Conservation (phyloP, 208 protist genomes). For the Crithidia bombi region DNA sequence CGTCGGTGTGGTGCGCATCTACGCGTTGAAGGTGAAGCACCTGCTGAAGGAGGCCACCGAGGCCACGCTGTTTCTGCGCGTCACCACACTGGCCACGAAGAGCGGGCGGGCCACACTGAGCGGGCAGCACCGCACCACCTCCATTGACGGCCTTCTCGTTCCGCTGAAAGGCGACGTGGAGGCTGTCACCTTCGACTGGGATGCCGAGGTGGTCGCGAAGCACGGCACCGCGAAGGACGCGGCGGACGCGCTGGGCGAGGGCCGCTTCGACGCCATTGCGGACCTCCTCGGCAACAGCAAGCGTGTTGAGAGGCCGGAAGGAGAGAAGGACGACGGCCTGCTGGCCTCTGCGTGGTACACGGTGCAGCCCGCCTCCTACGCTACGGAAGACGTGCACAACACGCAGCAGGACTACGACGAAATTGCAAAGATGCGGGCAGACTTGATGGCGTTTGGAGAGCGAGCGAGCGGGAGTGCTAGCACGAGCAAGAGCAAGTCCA, state of each 20-base stretch:
- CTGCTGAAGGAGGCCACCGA: slow-evolving; percentile 89
- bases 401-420: slow-evolving; percentile 85
- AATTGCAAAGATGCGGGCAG: slow-evolving; percentile 80
- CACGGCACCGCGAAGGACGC: slow-evolving; percentile 35
- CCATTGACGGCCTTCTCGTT: slow-evolving; percentile 64
- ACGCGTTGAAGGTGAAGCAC: slow-evolving; percentile 93
- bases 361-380: slow-evolving; percentile 72
- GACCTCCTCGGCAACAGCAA: slow-evolving; percentile 57
- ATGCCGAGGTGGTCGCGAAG: slow-evolving; percentile 29
- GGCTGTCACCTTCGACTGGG: slow-evolving; percentile 82
- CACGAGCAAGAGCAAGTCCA: slow-evolving; percentile 83
- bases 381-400: slow-evolving; percentile 52
- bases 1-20: slow-evolving; percentile 97
- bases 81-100: slow-evolving; percentile 54
- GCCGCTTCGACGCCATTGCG: slow-evolving; percentile 83
- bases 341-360: slow-evolving; percentile 79
- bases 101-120: slow-evolving; percentile 10
- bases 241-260: slow-evolving; percentile 56
- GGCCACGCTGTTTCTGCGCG: slow-evolving; percentile 73
- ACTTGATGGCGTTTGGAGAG: slow-evolving; percentile 83
- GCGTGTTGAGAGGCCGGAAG: slow-evolving; percentile 23
- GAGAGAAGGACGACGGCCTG: slow-evolving; percentile 35
- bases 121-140: slow-evolving; percentile 38
- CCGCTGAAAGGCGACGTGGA: slow-evolving; percentile 66
- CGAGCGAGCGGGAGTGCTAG: slow-evolving; percentile 58